Evolutionary conservation across 352 stramenopile species (phyloP), one percentile per base, ranked within the genome.

Genomic region (Saprolegnia parasitica): DNA sequence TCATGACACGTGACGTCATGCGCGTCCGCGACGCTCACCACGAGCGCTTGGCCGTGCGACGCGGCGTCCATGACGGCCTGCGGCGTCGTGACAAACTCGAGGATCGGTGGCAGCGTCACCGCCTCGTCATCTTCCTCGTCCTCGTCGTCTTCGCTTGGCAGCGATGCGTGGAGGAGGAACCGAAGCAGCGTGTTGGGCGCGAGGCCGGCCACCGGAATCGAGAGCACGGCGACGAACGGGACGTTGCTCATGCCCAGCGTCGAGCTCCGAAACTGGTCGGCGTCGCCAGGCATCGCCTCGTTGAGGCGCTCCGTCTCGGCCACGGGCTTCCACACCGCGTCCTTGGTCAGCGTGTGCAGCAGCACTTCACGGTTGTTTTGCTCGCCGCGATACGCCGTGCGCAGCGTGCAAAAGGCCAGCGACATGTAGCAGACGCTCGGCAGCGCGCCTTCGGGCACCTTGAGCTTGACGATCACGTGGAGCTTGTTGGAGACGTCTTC

Each of bases 21-120:
- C 16, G 92, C 87, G 18, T 95, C 87, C 0, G 83, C 79, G n/a
- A 85, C 84, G 49, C 91, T 73, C 5, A 95, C 76, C 35, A 90
- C 89, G 45, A 93, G 72, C 0, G 85, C 86, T 35, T 93, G 84
- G 3, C 85, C 84, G 55, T 83, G 91, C 1, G 87, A 85, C 23
- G 87, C 85, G 15, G 87, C 87, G 24, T 95, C 87, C 13, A 95
- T 73, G 16, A 95, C 86, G 15, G 87, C 85, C 66, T 95, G 87
- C 5, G 87, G 90, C 1, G 87, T 88, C 23, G 87, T 93, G 23
- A 95, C 81, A 76, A 95, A 95, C 73, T 95, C 87, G 21, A 93
- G 72, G 47, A 93, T 71, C 13, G 87, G 87, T 50, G 91, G 84
- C 65, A 93, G 93, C 52, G 24, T 15, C 84, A 91, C 91, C 0